Percentiles rank a stretch among this genome's conserved stretches.
Evolutionary conservation across 2,329 filamentous ascomycete genomes (phyloP).

Genomic region (Neoascochyta sp.): DNA sequence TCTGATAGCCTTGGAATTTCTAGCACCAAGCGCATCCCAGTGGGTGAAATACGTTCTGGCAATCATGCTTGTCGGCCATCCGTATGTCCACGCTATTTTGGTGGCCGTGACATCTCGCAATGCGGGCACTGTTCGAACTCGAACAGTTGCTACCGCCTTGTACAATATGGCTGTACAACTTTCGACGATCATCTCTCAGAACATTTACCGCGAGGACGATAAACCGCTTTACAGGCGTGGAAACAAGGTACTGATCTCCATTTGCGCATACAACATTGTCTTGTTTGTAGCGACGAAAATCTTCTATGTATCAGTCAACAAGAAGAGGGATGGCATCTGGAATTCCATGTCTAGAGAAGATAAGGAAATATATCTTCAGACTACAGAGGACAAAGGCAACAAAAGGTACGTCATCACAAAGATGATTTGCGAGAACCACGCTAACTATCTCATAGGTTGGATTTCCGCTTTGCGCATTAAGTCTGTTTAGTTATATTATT

Average conservation of each 20-base stretch:
- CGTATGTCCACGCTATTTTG: conserved; percentile 45
- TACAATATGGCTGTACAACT: conserved; percentile 44
- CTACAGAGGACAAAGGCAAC: conserved; percentile 38
- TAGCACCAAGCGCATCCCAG: conserved; percentile 26
- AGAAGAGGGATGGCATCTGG: conserved; percentile 32
- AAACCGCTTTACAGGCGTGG: conserved; percentile 50
- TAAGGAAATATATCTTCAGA: conserved; percentile 35
- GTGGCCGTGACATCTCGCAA: conserved; percentile 44
- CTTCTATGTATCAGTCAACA: conserved; percentile 54
- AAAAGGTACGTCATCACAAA: too few species aligned
- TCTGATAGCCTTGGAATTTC: conserved; percentile 36
- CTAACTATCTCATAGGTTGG: too few species aligned
- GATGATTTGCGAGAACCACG: too few species aligned
- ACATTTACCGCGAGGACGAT: conserved; percentile 56
- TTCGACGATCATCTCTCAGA: conserved; percentile 30
- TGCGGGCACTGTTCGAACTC: conserved; percentile 42
- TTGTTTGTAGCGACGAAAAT: conserved; percentile 51
- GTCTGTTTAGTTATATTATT: too few species aligned
- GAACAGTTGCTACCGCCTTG: conserved; percentile 42
- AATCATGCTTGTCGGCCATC: conserved; percentile 42
- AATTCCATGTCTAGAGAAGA: conserved; percentile 32
- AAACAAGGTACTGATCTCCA: conserved; percentile 52
- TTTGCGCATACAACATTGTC: conserved; percentile 50
- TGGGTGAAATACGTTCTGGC: conserved; percentile 41
- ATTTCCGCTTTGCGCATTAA: conserved; percentile 35